Evolutionary conservation across 495 filamentous ascomycete species (phyloP).

Genomic region (Penicillium pulvis): DNA sequence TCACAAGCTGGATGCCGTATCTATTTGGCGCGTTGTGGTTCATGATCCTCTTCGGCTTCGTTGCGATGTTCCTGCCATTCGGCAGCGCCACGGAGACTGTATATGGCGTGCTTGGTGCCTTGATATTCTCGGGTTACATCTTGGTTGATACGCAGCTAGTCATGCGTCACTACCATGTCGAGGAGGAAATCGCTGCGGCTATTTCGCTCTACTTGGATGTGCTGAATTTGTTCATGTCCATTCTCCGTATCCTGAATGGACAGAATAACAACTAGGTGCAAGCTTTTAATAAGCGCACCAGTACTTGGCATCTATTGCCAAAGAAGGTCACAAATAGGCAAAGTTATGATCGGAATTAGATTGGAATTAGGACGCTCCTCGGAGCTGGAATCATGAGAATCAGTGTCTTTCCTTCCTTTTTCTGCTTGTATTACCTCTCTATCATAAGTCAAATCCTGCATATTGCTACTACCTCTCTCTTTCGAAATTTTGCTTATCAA

Average conservation of each 20-base stretch:
- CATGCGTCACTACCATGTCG: constrained; percentile 92
- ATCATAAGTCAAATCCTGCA: neutral
- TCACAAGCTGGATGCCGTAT: constrained; percentile 94
- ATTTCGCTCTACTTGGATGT: constrained; percentile 96
- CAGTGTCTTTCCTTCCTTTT: constrained; percentile 1
- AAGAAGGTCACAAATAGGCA: neutral
- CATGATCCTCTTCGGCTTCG: constrained; percentile 88
- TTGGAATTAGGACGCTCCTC: constrained; percentile 12
- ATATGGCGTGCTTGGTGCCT: constrained; percentile 76
- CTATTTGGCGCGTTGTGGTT: constrained; percentile 90
- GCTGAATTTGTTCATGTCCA: constrained; percentile 94
- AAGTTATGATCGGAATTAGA: neutral
- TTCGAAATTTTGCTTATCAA: neutral
- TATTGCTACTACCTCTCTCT: neutral
- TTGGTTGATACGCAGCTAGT: constrained; percentile 95
- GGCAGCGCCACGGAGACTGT: constrained; percentile 76
- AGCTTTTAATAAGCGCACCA: neutral
- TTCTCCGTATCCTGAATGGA: constrained; percentile 86
- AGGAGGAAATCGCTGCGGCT: constrained; percentile 97
- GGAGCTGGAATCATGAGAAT: constrained; percentile 9
- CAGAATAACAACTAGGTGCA: constrained; percentile 76
- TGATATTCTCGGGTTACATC: constrained; percentile 93
- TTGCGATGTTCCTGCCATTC: constrained; percentile 80
- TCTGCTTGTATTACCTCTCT: neutral
- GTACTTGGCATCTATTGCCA: neutral